A percentile compares a stretch with the other conserved stretches of the same genome.
phyloP scores from a whole-genome alignment of 257 asterid species.

The Lycium ferocissimum region DNA sequence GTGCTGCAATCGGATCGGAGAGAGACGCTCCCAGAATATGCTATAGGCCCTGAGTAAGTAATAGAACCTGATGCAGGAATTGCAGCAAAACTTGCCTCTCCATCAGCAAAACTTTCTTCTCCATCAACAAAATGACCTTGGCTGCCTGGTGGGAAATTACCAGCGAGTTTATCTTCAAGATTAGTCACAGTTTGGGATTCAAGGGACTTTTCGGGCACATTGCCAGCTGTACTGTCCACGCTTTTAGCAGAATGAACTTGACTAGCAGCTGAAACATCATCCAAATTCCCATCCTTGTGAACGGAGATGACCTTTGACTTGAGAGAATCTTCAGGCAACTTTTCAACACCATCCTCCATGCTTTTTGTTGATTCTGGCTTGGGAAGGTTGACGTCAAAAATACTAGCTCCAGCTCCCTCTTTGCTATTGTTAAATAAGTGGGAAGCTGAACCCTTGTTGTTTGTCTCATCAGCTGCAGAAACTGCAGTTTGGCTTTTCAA shows the following conservation, averaged over 20 bases:
- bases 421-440: conserved; percentile 44
- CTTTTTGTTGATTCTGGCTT: conserved; percentile 29
- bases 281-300: not conserved
- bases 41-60: conserved; percentile 69
- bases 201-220: conserved; percentile 26
- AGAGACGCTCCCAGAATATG: conserved; percentile 77
- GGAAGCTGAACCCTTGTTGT: conserved; percentile 43
- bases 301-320: not conserved
- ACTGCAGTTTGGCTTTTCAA: conserved; percentile 38
- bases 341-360: conserved; percentile 31
- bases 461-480: conserved; percentile 41
- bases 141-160: conserved; percentile 35
- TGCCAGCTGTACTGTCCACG: conserved; percentile 31
- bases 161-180: conserved; percentile 36
- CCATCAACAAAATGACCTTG: conserved; percentile 57
- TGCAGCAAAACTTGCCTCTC: conserved; percentile 81
- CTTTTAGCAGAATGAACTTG: conserved; percentile 3
- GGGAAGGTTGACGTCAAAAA: conserved; percentile 55
- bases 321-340: conserved; percentile 16
- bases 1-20: conserved; percentile 92
- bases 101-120: conserved; percentile 70
- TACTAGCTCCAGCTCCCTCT: conserved; percentile 54
- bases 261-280: conserved; percentile 8
- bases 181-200: conserved; percentile 29
- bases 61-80: conserved; percentile 51